A percentile compares a stretch with the other conserved stretches of the same genome.
These are phyloP conservation scores for Pyricularia sp. DNA, from an alignment of 2,329 filamentous ascomycete genomes.

Conservation along the genomic window DNA sequence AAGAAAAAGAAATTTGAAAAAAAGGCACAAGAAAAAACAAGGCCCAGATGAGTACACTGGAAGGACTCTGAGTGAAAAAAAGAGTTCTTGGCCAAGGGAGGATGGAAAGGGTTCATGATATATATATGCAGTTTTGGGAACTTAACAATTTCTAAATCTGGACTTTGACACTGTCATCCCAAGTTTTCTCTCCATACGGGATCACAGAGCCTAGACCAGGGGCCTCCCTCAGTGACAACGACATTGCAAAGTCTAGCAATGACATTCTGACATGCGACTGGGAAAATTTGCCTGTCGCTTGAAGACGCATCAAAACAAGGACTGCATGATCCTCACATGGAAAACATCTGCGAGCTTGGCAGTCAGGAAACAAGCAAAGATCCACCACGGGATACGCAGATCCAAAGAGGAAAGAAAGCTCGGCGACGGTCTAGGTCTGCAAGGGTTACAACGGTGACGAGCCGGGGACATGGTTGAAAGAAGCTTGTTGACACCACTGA, in stretches of 20 bases:
- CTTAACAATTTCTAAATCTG: not conserved
- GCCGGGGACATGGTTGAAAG: not conserved
- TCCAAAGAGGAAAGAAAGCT: slow-evolving; percentile 2
- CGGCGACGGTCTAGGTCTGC: not conserved
- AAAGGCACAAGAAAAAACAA: not conserved
- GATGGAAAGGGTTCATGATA: not conserved
- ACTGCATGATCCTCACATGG: not conserved
- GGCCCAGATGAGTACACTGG: not conserved
- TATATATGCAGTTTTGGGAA: not conserved
- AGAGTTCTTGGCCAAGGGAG: not conserved
- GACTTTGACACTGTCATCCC: not conserved
- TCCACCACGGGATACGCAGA: not conserved
- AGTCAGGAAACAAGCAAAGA: not conserved
- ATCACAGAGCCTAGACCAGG: not conserved
- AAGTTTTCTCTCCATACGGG: not conserved
- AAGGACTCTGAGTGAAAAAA: not conserved
- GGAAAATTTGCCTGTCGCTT: not conserved
- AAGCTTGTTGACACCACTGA: not conserved
- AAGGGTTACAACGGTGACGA: not conserved
- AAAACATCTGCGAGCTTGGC: not conserved
- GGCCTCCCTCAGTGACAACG: no score
- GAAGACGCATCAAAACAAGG: not conserved
- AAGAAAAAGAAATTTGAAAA: not conserved
- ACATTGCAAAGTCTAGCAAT: not conserved
- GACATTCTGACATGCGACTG: not conserved